These are phyloP conservation scores for Leucogyrophana mollusca DNA, from an alignment of 768 basidiomycete genomes.

Conservation along the genomic window DNA sequence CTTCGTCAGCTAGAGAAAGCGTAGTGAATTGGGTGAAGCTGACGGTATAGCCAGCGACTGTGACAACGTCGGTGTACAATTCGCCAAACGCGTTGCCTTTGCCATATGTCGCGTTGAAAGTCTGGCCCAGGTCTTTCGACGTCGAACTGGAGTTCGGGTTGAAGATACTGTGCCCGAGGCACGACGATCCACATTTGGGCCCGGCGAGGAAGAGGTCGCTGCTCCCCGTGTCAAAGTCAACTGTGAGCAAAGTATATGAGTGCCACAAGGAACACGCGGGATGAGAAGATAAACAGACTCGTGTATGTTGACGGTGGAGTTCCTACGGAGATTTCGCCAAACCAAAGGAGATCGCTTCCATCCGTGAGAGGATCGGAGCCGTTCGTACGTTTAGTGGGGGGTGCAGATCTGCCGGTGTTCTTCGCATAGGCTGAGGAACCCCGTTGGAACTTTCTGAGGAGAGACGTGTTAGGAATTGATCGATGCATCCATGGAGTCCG, in stretches of 20 bases:
- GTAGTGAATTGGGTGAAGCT: conserved; percentile 2
- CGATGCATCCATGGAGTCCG: not conserved
- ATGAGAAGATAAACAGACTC: not conserved
- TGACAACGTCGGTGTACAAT: conserved; percentile 34
- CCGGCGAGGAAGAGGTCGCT: conserved; percentile 15
- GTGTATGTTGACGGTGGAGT: conserved; percentile 6
- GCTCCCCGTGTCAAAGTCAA: conserved; percentile 29
- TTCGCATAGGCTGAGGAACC: conserved; percentile 11
- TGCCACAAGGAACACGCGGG: too few relatives aligned
- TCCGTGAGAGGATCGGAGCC: not conserved
- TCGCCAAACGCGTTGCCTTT: conserved; percentile 37
- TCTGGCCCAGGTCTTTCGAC: conserved; percentile 8
- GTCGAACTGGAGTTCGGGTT: conserved; percentile 13
- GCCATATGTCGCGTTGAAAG: conserved; percentile 36
- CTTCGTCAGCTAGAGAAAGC: not conserved
- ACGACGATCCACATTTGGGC: conserved; percentile 14
- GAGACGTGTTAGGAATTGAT: conserved; percentile 5
- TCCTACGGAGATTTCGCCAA: conserved; percentile 9
- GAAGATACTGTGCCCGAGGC: conserved; percentile 26
- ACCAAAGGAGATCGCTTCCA: conserved; percentile 2
- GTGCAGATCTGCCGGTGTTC: not conserved
- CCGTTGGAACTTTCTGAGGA: conserved; percentile 16
- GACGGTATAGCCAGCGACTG: conserved; percentile 24
- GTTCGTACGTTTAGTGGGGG: conserved; percentile 6
- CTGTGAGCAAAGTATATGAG: too few relatives aligned